Evolutionary conservation across 2,329 filamentous ascomycete species (phyloP).

Genomic region (Beauveria sp.): DNA sequence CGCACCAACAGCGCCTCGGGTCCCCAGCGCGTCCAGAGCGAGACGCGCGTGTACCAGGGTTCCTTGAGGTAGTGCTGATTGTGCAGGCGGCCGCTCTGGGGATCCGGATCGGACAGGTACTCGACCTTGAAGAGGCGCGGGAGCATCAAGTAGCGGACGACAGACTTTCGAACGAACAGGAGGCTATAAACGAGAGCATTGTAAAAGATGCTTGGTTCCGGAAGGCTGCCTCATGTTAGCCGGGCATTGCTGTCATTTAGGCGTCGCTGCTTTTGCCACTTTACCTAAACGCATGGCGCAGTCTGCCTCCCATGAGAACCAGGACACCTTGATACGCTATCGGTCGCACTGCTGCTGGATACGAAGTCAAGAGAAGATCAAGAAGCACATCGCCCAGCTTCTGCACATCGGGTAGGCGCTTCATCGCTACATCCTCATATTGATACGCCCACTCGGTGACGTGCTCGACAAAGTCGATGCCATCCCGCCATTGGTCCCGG

Average conservation of each 20-base stretch:
- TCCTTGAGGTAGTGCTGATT: slow-evolving; percentile 47
- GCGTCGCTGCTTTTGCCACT: slow-evolving; percentile 15
- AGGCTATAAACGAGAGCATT: slow-evolving; percentile 35
- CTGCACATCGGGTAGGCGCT: slow-evolving; percentile 40
- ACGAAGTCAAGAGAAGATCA: slow-evolving; percentile 49
- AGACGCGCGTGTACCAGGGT: slow-evolving; percentile 57
- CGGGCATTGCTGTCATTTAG: not conserved
- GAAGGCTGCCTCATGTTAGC: slow-evolving; percentile 28
- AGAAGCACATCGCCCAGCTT: slow-evolving; percentile 51
- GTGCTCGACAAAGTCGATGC: slow-evolving; percentile 44
- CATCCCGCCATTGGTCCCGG: slow-evolving; percentile 36
- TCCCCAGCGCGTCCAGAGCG: slow-evolving; percentile 55
- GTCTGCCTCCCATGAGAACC: slow-evolving; percentile 55
- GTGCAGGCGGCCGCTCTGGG: slow-evolving; percentile 44
- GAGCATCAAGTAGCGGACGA: slow-evolving; percentile 49
- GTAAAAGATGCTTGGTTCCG: slow-evolving; percentile 32
- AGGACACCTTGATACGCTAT: slow-evolving; percentile 43
- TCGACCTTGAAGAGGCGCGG: slow-evolving; percentile 43
- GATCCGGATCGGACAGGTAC: slow-evolving; percentile 40
- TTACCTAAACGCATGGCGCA: slow-evolving; percentile 59
- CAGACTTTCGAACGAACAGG: slow-evolving; percentile 44
- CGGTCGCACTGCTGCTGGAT: slow-evolving; percentile 38
- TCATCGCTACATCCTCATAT: slow-evolving; percentile 55
- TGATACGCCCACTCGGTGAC: slow-evolving; percentile 37
- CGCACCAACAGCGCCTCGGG: slow-evolving; percentile 42